phyloP scores from a whole-genome alignment of 768 basidiomycete species.

The Suillus plorans region DNA sequence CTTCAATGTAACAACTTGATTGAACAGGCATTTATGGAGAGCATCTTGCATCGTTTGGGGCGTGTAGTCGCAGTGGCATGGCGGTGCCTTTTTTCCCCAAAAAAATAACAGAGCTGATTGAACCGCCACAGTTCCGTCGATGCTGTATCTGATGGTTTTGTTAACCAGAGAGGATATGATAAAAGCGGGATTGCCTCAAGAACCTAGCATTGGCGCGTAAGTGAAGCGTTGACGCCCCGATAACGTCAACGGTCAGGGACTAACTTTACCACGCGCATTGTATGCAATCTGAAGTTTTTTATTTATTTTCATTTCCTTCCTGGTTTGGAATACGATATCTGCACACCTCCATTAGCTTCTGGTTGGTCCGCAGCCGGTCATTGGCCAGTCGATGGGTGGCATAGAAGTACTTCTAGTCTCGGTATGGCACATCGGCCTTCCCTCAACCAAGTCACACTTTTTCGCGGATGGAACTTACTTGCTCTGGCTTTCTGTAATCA shows the following conservation, averaged over 20 bases:
- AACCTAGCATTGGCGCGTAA: too few species aligned
- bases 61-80: neutral
- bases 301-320: neutral
- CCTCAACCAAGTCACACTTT: neutral
- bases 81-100: neutral
- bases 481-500: neutral
- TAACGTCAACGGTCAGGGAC: neutral
- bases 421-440: neutral
- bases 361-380: neutral
- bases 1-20: neutral
- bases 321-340: neutral
- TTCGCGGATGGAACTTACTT: neutral
- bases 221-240: neutral
- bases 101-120: neutral
- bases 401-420: neutral
- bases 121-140: too few species aligned
- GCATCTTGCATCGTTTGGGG: neutral
- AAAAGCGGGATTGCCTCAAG: neutral
- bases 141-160: neutral
- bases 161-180: neutral
- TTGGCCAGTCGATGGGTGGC: neutral
- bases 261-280: neutral
- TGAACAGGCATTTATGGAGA: neutral
- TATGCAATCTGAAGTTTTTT: too few species aligned
- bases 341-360: too few species aligned